Evolutionary conservation across 495 filamentous ascomycete genomes (phyloP), one percentile per base, ranked within the genome.

Genomic region (Penicillium manginii): DNA sequence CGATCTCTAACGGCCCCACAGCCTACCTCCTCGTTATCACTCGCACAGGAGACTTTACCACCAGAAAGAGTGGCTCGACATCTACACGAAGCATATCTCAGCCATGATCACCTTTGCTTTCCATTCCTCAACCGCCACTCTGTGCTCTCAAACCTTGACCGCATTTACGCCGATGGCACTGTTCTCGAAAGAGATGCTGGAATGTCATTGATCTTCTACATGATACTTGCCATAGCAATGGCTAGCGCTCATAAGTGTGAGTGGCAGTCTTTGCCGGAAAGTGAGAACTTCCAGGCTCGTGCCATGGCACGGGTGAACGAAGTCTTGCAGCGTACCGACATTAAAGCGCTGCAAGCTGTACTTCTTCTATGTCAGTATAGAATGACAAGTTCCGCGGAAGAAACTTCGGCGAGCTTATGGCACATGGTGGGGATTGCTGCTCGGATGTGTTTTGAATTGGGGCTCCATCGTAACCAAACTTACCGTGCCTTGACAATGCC

Each of bases 41-140:
- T 43, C 6, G 22, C 52, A 14, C 33, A 29, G 52, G 52, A 19
- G 57, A 46, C 19, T 2, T 31, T 60, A 18, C 67, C 61, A 12
- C 59, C 59, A 11, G 47, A 63, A 50, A 17, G 52, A 14, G 58
- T 67, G 5, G 63, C 67, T 42, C 52, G 58, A 17, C 37, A 64
- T 8, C 50, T 70, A n/a, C 40, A 64, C 42, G 40, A 50, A 8
- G 58, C 56, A 7, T 70, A 67, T 37, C 55, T 70, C 42, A 59
- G 58, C n/a, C 58, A 70, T 48, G 67, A 70, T 47, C 67, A 70
- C 39, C 33, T 70, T 3, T 70, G 50, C 21, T 70, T 62, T 55
- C 67, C 67, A 3, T 60, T 64, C 46, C 55, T 70, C 10, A 52
- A 39, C 31, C 58, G 55, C 9, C 21, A 15, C 11, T 43, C 39